A percentile compares a stretch with the other conserved stretches of the same genome.
phyloP scores from a whole-genome alignment of 2,329 filamentous ascomycete species.

The Fusarium stilboides region DNA sequence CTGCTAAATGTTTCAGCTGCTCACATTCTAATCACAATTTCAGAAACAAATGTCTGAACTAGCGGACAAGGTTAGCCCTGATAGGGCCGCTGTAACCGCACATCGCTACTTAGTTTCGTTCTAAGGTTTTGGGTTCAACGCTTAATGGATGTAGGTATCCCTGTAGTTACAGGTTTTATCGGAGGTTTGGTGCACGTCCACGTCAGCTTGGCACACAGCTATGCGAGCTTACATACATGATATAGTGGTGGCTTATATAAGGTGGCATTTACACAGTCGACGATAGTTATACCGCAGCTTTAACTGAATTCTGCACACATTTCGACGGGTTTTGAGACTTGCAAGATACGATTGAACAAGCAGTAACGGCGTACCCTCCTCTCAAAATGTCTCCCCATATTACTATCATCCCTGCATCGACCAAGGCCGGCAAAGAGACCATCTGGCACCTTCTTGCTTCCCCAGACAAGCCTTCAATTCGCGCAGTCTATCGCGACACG shows the following conservation, averaged over 20 bases:
- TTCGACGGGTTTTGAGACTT: background rate
- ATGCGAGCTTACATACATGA: no score
- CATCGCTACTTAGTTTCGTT: background rate
- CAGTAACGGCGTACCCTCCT: background rate
- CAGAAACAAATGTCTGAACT: background rate
- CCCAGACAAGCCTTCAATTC: constrained; percentile 36
- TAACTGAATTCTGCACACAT: no score
- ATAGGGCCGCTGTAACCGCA: background rate
- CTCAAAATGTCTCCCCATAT: constrained; percentile 48
- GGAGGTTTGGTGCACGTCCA: no score
- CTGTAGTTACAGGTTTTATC: no score
- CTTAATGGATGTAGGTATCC: no score
- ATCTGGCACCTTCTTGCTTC: constrained; percentile 48
- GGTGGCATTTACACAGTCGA: no score
- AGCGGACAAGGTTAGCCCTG: background rate
- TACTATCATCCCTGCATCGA: constrained; percentile 53
- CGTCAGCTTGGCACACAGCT: no score
- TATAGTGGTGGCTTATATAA: no score
- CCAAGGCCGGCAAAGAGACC: constrained; percentile 48
- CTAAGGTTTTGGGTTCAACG: no score
- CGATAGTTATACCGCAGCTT: no score
- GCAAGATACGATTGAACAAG: background rate
- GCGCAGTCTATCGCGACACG: constrained; percentile 51
- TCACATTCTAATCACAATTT: background rate
- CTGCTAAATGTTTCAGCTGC: background rate